phyloP scores from a whole-genome alignment of 2,329 filamentous ascomycete species.

The Stachybotrys chlorohalonatus region DNA sequence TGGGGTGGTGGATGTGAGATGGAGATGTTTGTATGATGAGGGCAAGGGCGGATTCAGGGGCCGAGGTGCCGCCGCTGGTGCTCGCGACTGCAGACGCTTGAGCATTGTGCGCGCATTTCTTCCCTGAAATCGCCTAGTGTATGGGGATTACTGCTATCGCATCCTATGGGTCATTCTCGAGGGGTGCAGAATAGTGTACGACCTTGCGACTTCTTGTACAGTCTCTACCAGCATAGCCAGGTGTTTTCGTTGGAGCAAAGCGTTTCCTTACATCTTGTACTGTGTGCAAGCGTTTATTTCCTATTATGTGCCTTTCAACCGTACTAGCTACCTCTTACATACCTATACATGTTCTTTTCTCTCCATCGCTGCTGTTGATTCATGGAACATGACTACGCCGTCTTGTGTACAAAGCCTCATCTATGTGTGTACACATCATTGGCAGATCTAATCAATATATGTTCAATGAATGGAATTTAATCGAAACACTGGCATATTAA shows the following conservation, averaged over 20 bases:
- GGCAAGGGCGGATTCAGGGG: conserved; percentile 2
- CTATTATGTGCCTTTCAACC: neutral
- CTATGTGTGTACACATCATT: no score
- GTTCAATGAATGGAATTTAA: no score
- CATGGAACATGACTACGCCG: no score
- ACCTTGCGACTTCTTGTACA: neutral
- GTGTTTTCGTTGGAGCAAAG: neutral
- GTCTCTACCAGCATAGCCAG: neutral
- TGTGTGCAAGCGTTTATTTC: neutral
- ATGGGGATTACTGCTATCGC: neutral
- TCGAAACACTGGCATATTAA: no score
- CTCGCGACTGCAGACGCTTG: conserved; percentile 14
- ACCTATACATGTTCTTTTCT: neutral
- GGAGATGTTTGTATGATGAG: neutral
- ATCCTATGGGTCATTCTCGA: neutral
- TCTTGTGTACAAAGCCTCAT: no score
- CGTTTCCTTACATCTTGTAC: neutral
- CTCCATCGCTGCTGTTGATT: neutral
- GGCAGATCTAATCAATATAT: no score
- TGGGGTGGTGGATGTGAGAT: conserved; percentile 6
- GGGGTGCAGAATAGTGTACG: neutral
- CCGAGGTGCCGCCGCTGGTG: conserved; percentile 7
- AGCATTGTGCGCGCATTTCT: conserved; percentile 9
- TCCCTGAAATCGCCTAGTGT: neutral
- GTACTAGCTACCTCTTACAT: no score